Evolutionary conservation across 169 alveolate genomes (phyloP).

Genomic region (Babesia bovis): DNA sequence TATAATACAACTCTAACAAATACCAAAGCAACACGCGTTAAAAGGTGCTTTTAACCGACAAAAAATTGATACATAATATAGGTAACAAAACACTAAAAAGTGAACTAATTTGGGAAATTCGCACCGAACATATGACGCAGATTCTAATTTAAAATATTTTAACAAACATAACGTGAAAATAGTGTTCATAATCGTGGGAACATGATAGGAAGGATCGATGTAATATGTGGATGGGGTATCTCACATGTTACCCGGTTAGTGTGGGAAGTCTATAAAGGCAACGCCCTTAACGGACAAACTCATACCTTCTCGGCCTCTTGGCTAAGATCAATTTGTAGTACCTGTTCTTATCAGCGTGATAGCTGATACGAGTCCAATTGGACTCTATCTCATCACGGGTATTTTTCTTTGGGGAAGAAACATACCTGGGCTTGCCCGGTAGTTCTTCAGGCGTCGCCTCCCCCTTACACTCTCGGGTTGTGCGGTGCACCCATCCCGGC

Average conservation of each 20-base stretch:
- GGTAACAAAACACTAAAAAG: too few relatives aligned
- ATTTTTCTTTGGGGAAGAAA: slow-evolving; percentile 80
- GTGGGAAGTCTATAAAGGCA: slow-evolving; percentile 26
- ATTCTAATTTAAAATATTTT: too few relatives aligned
- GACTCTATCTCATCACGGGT: slow-evolving; percentile 81
- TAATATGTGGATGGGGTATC: not conserved
- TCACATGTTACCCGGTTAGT: slow-evolving; percentile 44
- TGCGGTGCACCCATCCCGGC: slow-evolving; percentile 83
- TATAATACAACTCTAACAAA: too few relatives aligned
- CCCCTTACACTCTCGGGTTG: slow-evolving; percentile 84
- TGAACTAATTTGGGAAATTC: too few relatives aligned
- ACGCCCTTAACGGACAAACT: not conserved
- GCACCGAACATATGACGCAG: too few relatives aligned
- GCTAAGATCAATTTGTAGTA: slow-evolving; percentile 87
- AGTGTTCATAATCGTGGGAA: too few relatives aligned
- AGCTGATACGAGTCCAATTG: slow-evolving; percentile 85
- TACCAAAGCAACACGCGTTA: too few relatives aligned
- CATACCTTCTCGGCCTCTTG: slow-evolving; percentile 87
- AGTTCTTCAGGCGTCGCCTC: slow-evolving; percentile 82
- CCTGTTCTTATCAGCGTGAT: slow-evolving; percentile 88
- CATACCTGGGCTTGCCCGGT: slow-evolving; percentile 80
- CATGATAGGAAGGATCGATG: too few relatives aligned
- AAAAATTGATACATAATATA: too few relatives aligned
- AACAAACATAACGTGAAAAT: too few relatives aligned
- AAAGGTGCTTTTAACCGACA: too few relatives aligned